These are phyloP conservation scores for Bonia amplexicaulis DNA, from an alignment of 176 grass and related monocot species.

Conservation along the genomic window DNA sequence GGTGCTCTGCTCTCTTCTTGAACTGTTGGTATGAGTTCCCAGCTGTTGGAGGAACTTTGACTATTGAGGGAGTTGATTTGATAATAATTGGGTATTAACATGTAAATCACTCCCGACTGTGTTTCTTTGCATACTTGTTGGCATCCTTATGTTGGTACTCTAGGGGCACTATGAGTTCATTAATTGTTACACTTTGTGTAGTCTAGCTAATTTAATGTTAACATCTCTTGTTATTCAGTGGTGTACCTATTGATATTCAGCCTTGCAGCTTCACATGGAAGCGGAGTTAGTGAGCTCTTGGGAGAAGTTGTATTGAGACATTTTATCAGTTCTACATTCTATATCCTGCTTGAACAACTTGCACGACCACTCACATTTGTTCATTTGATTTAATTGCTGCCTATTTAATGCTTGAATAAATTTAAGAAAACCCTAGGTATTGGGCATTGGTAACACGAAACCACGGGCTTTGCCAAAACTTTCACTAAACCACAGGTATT, in stretches of 20 bases:
- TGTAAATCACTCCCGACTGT: neutral
- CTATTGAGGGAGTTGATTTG: neutral
- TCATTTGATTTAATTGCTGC: neutral
- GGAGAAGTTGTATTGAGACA: neutral
- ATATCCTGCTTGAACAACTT: conserved; percentile 1
- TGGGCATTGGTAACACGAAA: too few relatives aligned
- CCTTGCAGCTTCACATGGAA: neutral
- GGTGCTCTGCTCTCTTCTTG: neutral
- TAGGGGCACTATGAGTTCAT: too few relatives aligned
- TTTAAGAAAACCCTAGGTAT: too few relatives aligned
- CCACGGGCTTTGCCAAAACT: too few relatives aligned
- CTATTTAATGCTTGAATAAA: neutral
- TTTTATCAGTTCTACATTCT: neutral
- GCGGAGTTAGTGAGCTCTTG: neutral
- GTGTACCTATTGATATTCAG: neutral
- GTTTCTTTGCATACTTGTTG: neutral
- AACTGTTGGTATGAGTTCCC: neutral
- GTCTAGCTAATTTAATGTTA: neutral
- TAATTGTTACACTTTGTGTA: neutral
- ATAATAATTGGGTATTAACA: neutral
- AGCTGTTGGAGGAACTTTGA: neutral
- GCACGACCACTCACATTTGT: neutral
- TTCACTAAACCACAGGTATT: too few relatives aligned
- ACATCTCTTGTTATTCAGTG: neutral
- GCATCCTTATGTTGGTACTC: neutral